Percentiles rank a stretch among this genome's conserved stretches.
These are phyloP conservation scores for Lepiota subincarnata DNA, from an alignment of 768 basidiomycete species.

Conservation along the genomic window DNA sequence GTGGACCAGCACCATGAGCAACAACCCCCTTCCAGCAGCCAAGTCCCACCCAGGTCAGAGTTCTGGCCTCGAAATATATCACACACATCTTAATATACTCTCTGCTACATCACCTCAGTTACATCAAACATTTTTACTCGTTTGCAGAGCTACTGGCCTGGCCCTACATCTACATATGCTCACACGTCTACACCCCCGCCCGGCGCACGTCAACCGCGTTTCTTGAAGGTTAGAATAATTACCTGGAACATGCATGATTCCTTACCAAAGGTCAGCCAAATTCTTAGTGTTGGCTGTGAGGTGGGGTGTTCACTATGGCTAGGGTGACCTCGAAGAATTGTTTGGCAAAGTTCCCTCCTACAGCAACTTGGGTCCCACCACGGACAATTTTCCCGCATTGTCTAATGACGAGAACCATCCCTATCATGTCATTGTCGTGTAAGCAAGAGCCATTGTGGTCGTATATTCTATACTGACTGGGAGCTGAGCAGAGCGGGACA, in stretches of 20 bases:
- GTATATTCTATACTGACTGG: conserved; percentile 10
- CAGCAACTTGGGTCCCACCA: conserved; percentile 22
- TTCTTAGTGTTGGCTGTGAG: neutral
- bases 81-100: neutral
- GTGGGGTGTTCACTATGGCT: neutral
- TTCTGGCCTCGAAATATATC: neutral
- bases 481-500: conserved; percentile 48
- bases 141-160: conserved; percentile 2
- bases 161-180: neutral
- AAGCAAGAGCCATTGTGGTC: conserved; percentile 22
- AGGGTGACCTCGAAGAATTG: conserved; percentile 74
- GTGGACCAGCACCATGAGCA: neutral
- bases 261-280: conserved; percentile 56
- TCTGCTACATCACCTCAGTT: neutral
- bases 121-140: conserved; percentile 2
- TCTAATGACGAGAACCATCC: conserved; percentile 54
- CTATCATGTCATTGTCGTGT: conserved; percentile 80
- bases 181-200: neutral
- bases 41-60: conserved; percentile 2
- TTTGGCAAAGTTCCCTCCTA: conserved; percentile 56
- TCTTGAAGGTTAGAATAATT: conserved; percentile 61
- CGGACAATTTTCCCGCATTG: conserved; percentile 41
- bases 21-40: neutral
- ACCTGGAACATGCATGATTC: conserved; percentile 90
- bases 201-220: neutral